Conservation (phyloP, 2,329 filamentous ascomycete genomes). For the Aspergillus caelatus region DNA sequence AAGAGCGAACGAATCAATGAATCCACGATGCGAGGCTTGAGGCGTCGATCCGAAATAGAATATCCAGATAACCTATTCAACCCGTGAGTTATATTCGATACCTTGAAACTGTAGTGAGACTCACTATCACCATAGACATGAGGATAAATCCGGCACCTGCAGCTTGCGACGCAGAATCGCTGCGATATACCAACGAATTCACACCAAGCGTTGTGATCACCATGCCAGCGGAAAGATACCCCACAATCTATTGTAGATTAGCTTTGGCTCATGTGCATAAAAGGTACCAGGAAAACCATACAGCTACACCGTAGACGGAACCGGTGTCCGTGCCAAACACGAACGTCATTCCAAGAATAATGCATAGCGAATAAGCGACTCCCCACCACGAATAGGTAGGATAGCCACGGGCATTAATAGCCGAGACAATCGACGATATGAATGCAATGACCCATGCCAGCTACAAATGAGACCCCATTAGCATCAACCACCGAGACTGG, state of each 20-base stretch:
- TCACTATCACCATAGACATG: slow-evolving; percentile 86
- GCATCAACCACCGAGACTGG: neutral
- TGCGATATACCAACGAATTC: slow-evolving; percentile 80
- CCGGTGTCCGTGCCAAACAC: slow-evolving; percentile 83
- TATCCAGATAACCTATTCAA: slow-evolving; percentile 90
- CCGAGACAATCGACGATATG: slow-evolving; percentile 77
- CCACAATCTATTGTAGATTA: slow-evolving; percentile 65
- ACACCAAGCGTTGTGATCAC: slow-evolving; percentile 84
- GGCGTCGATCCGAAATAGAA: slow-evolving; percentile 97
- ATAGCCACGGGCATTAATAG: slow-evolving; percentile 57
- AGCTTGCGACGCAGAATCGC: slow-evolving; percentile 72
- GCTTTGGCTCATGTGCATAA: slow-evolving; percentile 11
- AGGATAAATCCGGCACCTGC: slow-evolving; percentile 91
- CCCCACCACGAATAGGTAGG: slow-evolving; percentile 94
- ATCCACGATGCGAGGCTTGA: slow-evolving; percentile 80
- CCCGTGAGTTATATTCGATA: slow-evolving; percentile 11
- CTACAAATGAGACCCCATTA: slow-evolving; percentile 51
- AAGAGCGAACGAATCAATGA: slow-evolving; percentile 93
- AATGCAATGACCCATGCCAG: slow-evolving; percentile 95
- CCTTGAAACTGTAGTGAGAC: slow-evolving; percentile 37
- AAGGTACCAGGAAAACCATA: slow-evolving; percentile 42
- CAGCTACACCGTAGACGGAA: slow-evolving; percentile 87
- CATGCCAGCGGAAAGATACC: slow-evolving; percentile 80
- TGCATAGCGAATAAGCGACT: slow-evolving; percentile 79
- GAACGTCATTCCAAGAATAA: slow-evolving; percentile 77